Evolutionary conservation across 306 rosid species (phyloP), one percentile per base, ranked within the genome.

Genomic region (Alnus rubra): DNA sequence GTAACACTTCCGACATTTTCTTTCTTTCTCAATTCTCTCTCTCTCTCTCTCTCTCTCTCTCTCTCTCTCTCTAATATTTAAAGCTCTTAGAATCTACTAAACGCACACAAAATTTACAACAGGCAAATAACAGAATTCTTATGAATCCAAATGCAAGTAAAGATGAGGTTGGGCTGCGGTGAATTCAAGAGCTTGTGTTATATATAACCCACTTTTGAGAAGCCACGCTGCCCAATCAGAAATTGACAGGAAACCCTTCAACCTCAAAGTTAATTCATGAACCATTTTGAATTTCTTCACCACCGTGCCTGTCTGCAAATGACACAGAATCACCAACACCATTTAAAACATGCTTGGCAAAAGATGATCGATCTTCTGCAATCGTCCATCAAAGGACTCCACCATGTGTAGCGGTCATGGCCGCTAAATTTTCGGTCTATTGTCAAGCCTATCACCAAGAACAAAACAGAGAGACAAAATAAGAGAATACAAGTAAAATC

Each of bases 391-490:
- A 2, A 4, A 0, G 45, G 30, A 67, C 50, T 67, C 71, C 71
- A 67, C 35, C 49, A 30, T 15, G 19, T 39, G 71, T 47, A 16
- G 50, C 39, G 71, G 50, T 30, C 28, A 33, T 39, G 14, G 47
- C 50, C 50, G 9, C 8, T 67, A 67, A 67, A 39, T 11, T 67
- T 16, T 18, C 50, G 39, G 28, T 67, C 71, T 47, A 16, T 64
- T 35, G 45, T 37, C 19, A 65, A 65, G 71, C 71, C 71, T 65
- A 37, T 33, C 14, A 67, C 30, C 72, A 67, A 67, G 50, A 67
- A 67, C 13, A 42, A n/a, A 39, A 67, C 31, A 30, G 42, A 30
- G 69, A 13, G 69, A 35, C 7, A 4, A 67, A 16, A 67, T 39
- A 16, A 35, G 9, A 16, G 30, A 67, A 4, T 35, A 62, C 30